Conservation (phyloP, 805 yeast species). For the Dipodascopsis uninucleata region DNA sequence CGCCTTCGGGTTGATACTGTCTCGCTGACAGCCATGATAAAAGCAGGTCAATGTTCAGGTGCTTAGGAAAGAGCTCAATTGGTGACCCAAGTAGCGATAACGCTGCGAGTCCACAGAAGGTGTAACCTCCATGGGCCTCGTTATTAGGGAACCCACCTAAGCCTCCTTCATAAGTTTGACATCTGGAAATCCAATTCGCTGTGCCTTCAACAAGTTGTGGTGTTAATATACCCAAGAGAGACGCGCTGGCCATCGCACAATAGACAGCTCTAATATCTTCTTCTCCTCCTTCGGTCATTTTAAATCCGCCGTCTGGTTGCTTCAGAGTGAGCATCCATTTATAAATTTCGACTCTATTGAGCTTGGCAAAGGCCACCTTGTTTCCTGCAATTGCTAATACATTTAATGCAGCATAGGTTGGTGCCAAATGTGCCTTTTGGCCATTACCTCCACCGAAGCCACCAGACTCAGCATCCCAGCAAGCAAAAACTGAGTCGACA, state of each 20-base stretch:
- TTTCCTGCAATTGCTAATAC: conserved; percentile 52
- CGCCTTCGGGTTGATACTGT: conserved; percentile 75
- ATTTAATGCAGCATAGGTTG: conserved; percentile 73
- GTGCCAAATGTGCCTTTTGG: conserved; percentile 80
- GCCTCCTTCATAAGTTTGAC: conserved; percentile 96
- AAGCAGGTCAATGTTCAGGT: conserved; percentile 47
- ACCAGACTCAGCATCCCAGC: conserved; percentile 42
- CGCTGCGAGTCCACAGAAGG: conserved; percentile 81
- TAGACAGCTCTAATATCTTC: conserved; percentile 76
- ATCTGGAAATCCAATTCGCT: conserved; percentile 55
- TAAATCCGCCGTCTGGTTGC: conserved; percentile 67
- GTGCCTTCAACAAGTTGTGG: conserved; percentile 54
- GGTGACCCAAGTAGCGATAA: conserved; percentile 46
- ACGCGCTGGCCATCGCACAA: conserved; percentile 74
- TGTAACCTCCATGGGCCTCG: conserved; percentile 97
- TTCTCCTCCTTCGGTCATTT: conserved; percentile 77
- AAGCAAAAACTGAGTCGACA: conserved; percentile 33
- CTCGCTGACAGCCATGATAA: conserved; percentile 62
- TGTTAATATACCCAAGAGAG: conserved; percentile 59
- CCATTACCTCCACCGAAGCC: conserved; percentile 85
- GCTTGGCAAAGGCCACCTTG: conserved; percentile 40
- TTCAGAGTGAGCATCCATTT: conserved; percentile 67
- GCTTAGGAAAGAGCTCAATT: conserved; percentile 34
- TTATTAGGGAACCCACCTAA: conserved; percentile 77
- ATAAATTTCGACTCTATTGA: conserved; percentile 50